Evolutionary conservation across 1,284 basidiomycete genomes (phyloP), one percentile per base, ranked within the genome.

Genomic region (Ceratobasidium sp.): DNA sequence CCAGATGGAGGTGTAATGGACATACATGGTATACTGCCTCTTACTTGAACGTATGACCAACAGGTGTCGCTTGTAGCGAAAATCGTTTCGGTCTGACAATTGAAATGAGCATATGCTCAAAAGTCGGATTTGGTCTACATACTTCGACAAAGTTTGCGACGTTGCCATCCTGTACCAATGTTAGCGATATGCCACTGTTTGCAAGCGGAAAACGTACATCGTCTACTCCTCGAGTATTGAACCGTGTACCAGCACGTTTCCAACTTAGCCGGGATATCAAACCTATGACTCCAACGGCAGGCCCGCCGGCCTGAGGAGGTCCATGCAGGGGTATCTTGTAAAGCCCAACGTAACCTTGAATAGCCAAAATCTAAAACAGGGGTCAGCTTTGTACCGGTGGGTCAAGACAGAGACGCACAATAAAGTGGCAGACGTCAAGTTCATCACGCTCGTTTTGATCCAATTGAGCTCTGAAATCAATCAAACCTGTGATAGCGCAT

Each of bases 141-240:
- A 89, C 93, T 87, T 98, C 97, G 41, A 97, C 97, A 81, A 98
- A 98, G 79, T 99, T 98, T 59, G 97, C 97, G 21, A 93, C 93
- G 79, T 97, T 92, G 46, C 97, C 97, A 77, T 98, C 95, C 64
- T 67, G 9, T 53, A 14, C 26, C 4, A 16, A 4, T 32, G 55
- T 16, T 18, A 23, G 32, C 16, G 5, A 32, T 21, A 16, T 16
- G n/a, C 16, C 43, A 21, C 6, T 14, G 36, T 36, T 5, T n/a
- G 12, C 6, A 28, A 26, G 10, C 16, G 23, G 26, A 45, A 8
- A 6, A 57, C 64, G 55, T 26, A 67, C 64, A 79, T 99, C 97
- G 79, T 99, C 97, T 26, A 99, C 92, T 0, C 97, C 97, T 72
- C 97, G 88, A 2, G 96, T 97, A 78, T 98, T 97, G 84, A 98